Evolutionary conservation across 176 grass and related monocot species (phyloP).

Genomic region (Oryza glaberrima): DNA sequence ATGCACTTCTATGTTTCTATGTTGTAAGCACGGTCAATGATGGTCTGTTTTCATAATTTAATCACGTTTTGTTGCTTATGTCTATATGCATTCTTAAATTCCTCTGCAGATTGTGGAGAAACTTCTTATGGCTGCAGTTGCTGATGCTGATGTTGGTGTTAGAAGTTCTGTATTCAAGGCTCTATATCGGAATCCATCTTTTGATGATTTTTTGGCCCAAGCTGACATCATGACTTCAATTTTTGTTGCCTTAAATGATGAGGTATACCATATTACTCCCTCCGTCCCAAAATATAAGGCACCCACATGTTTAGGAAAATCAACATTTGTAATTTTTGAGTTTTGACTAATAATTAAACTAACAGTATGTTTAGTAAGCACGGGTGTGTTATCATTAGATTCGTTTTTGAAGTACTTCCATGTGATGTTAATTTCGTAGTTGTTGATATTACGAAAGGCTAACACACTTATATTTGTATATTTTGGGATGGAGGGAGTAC

Average conservation of each 20-base stretch:
- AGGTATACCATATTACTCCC: conserved; percentile 54
- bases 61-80: conserved; percentile 25
- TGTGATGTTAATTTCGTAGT: not conserved
- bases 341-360: not conserved
- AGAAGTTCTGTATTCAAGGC: conserved; percentile 87
- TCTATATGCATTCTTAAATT: conserved; percentile 33
- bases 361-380: not conserved
- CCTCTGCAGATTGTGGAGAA: conserved; percentile 87
- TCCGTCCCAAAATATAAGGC: not conserved
- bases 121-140: conserved; percentile 93
- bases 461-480: not conserved
- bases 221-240: conserved; percentile 96
- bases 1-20: conserved; percentile 12
- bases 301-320: not conserved
- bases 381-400: not conserved
- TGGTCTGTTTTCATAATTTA: conserved; percentile 19
- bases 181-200: conserved; percentile 64
- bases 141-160: conserved; percentile 89
- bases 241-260: conserved; percentile 96
- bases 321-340: not conserved
- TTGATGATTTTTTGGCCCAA: conserved; percentile 95
- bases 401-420: not conserved
- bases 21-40: not conserved
- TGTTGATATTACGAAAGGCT: not conserved
- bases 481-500: not conserved